Conservation (phyloP, 768 basidiomycete species). For the Mycena haematopus region DNA sequence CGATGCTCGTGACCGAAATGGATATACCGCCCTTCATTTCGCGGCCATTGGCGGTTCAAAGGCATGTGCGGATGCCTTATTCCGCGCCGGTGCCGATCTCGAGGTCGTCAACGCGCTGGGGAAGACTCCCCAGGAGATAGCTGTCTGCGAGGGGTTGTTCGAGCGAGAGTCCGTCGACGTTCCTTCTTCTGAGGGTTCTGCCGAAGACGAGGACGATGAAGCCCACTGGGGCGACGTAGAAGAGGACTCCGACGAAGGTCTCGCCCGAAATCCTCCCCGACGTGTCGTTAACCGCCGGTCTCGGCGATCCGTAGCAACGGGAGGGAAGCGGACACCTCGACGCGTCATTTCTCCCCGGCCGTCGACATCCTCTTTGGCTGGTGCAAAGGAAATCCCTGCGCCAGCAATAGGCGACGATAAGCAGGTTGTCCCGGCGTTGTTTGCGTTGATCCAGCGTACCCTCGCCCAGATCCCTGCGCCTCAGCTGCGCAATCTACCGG, state of each 20-base stretch:
- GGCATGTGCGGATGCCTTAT: slow-evolving; percentile 67
- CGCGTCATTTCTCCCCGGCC: slow-evolving; percentile 25
- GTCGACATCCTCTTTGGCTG: slow-evolving; percentile 24
- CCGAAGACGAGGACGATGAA: slow-evolving; percentile 52
- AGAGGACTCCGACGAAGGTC: slow-evolving; percentile 61
- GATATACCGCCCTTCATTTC: slow-evolving; percentile 89
- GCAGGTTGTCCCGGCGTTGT: slow-evolving; percentile 55
- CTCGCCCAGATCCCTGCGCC: slow-evolving; percentile 66
- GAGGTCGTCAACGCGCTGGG: slow-evolving; percentile 78
- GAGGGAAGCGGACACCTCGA: slow-evolving; percentile 36
- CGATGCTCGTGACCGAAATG: slow-evolving; percentile 87
- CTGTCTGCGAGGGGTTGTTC: slow-evolving; percentile 53
- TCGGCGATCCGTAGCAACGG: slow-evolving; percentile 34
- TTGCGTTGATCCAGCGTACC: slow-evolving; percentile 79
- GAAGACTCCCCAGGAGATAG: slow-evolving; percentile 70
- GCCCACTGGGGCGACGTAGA: slow-evolving; percentile 75
- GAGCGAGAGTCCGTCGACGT: slow-evolving; percentile 18
- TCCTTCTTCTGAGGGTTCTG: slow-evolving; percentile 7
- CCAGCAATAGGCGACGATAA: slow-evolving; percentile 46
- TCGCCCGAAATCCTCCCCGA: slow-evolving; percentile 39
- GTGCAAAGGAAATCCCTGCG: slow-evolving; percentile 4
- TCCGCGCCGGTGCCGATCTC: slow-evolving; percentile 82
- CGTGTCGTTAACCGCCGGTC: slow-evolving; percentile 45
- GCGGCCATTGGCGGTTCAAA: slow-evolving; percentile 71
- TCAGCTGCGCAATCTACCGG: slow-evolving; percentile 61